Evolutionary conservation across 352 stramenopile species (phyloP), one percentile per base, ranked within the genome.

Genomic region (Saprolegnia diclina): DNA sequence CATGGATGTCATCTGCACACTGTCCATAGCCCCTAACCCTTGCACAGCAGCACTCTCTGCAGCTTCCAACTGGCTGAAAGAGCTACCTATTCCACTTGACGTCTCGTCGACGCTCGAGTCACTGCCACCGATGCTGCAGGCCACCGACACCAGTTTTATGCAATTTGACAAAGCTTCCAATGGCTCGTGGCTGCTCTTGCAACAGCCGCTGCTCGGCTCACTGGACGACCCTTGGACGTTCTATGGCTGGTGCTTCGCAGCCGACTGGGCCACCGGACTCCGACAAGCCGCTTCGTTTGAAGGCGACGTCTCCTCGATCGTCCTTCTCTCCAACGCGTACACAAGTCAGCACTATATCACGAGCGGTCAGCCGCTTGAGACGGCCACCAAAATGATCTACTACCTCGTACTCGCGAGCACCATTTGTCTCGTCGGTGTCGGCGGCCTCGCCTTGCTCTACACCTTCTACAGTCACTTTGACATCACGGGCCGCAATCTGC

Each of bases 201-300:
- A 24, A 5, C 57, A 65, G 26, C 57, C 57, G n/a, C 19, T 65
- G 16, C 21, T 65, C 1, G 9, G 52, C 35, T 2, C 24, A 11
- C 5, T 2, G 24, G 57, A 35, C 26, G 57, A 53, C 6, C 11
- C 57, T 3, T 67, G 61, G 61, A 29, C 42, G 18, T 29, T 67
- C 18, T 61, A 50, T 48, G 61, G 61, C 14, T 67, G 61, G 61
- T 16, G 14, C 26, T 38, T 56, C 5, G 6, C 55, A 10, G 32
- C 16, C 32, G 61, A 67, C 40, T 67, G 61, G 61, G 40, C 45
- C 5, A 37, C 11, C 3, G 61, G 61, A 0, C 9, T 16, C 2
- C 61, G 61, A 7, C 29, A 67, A 56, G 61, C 45, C 21, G 44
- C 55, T 7, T 54, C 61, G 26, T 56, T 67, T 56, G 61, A 67